These are phyloP conservation scores for Amanita jacksonii DNA, from an alignment of 768 basidiomycete species.

Conservation along the genomic window DNA sequence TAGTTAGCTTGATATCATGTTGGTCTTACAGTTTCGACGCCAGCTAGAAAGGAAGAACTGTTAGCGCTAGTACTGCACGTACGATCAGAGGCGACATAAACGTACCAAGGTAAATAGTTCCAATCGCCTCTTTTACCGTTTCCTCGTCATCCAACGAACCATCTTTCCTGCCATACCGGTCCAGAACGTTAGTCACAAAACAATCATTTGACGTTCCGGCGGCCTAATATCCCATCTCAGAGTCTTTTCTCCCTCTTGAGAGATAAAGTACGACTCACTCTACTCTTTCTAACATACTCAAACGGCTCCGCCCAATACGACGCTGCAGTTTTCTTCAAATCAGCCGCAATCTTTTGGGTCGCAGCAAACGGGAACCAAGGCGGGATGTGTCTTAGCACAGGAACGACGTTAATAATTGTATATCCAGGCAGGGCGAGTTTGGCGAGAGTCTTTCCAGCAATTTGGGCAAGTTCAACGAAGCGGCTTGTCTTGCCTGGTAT, in stretches of 20 bases:
- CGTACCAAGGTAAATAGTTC: neutral
- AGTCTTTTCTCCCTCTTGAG: too few species aligned
- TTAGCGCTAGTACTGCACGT: too few species aligned
- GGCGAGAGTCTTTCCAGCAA: neutral
- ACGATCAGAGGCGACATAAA: neutral
- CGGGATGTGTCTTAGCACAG: constrained; percentile 2
- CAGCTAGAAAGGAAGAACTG: too few species aligned
- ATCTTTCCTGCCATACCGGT: neutral
- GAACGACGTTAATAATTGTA: neutral
- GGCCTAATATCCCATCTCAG: neutral
- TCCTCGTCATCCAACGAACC: neutral
- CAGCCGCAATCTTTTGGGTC: neutral
- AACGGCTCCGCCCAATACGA: neutral
- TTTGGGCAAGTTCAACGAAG: neutral
- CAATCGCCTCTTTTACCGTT: neutral
- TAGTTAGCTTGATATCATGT: too few species aligned
- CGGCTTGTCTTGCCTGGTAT: neutral
- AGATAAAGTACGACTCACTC: neutral
- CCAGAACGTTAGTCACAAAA: neutral
- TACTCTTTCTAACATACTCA: neutral
- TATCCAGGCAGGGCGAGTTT: neutral
- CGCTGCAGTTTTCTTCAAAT: neutral
- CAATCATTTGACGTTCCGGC: neutral
- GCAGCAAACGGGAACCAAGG: constrained; percentile 2
- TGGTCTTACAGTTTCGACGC: neutral